These are phyloP conservation scores for Rhizopogon roseolus DNA, from an alignment of 768 basidiomycete genomes.

Conservation along the genomic window DNA sequence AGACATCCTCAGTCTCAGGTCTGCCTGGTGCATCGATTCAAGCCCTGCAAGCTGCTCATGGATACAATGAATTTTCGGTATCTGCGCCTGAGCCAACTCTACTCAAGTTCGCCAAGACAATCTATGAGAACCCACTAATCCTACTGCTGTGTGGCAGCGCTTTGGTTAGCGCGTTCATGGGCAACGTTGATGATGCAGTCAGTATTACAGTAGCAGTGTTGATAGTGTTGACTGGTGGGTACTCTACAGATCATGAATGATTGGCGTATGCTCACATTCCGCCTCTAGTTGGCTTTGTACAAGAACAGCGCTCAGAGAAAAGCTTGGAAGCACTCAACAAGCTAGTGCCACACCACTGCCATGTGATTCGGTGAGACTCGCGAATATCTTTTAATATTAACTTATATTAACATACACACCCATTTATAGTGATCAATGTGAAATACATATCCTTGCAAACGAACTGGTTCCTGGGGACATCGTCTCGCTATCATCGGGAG, in stretches of 20 bases:
- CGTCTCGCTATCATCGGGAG: constrained; percentile 84
- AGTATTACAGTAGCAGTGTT: constrained; percentile 90
- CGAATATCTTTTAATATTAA: not conserved
- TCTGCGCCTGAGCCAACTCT: constrained; percentile 72
- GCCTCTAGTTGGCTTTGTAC: constrained; percentile 79
- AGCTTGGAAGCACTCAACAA: constrained; percentile 94
- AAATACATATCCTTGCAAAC: constrained; percentile 84
- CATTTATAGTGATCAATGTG: constrained; percentile 41
- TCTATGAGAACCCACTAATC: constrained; percentile 93
- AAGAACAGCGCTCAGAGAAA: constrained; percentile 92
- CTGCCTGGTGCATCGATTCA: constrained; percentile 60
- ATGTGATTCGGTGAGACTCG: constrained; percentile 60
- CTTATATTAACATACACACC: not conserved
- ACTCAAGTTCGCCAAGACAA: constrained; percentile 90
- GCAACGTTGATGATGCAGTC: constrained; percentile 92
- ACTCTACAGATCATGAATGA: not conserved
- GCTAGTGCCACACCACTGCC: constrained; percentile 95
- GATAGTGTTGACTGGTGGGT: constrained; percentile 87
- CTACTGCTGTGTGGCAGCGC: constrained; percentile 89
- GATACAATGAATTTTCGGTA: constrained; percentile 94
- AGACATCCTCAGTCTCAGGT: constrained; percentile 58
- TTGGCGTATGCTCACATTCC: not conserved
- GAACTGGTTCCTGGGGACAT: constrained; percentile 96
- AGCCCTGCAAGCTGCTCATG: constrained; percentile 60
- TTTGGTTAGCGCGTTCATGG: constrained; percentile 83